Conservation (phyloP, 2,329 filamentous ascomycete species). For the Trichophyton benhamiae region DNA sequence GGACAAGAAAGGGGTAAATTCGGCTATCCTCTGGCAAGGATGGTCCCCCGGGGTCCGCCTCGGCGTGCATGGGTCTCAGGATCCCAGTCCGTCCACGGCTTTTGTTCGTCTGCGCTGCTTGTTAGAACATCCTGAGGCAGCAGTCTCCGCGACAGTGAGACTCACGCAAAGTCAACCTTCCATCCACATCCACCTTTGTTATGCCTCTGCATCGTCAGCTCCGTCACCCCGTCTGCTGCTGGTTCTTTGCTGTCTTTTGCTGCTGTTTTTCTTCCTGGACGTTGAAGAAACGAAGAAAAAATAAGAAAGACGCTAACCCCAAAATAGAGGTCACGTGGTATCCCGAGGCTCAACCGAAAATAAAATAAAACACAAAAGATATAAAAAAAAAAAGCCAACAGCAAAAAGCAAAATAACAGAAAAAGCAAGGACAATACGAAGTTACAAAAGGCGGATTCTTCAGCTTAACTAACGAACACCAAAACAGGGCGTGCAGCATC, state of each 20-base stretch:
- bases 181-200: not conserved
- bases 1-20: constrained; percentile 1
- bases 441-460: not conserved
- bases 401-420: not conserved
- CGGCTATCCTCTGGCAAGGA: not conserved
- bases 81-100: not conserved
- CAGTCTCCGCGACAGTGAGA: not conserved
- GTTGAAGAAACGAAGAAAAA: not conserved
- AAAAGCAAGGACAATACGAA: not conserved
- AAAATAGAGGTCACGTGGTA: not conserved
- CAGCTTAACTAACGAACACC: not conserved
- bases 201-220: not conserved
- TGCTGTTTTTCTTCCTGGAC: not conserved
- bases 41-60: not conserved
- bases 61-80: not conserved
- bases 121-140: not conserved
- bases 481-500: not conserved
- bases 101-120: not conserved
- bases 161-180: not conserved
- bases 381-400: not conserved
- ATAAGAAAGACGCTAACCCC: not conserved
- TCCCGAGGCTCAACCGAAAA: not conserved
- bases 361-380: not conserved
- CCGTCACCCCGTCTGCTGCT: too few relatives aligned
- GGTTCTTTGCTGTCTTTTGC: not conserved